These are phyloP conservation scores for Candida glaebosa DNA, from an alignment of 805 yeast species.

Conservation along the genomic window DNA sequence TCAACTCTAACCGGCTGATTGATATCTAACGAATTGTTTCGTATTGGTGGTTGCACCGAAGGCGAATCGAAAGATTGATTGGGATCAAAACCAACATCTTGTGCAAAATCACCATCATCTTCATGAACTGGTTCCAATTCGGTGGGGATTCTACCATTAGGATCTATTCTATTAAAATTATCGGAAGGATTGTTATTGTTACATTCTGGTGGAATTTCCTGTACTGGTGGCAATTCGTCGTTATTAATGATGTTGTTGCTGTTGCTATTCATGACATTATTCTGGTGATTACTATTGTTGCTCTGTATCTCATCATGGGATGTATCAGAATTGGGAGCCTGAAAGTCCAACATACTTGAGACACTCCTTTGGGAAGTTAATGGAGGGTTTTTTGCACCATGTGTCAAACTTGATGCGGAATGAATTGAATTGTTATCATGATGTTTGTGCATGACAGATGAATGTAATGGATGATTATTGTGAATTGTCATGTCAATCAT, in stretches of 20 bases:
- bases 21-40: slow-evolving; percentile 1
- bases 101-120: background rate
- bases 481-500: slow-evolving; percentile 35
- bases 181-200: background rate
- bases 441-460: background rate
- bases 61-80: background rate
- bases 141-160: slow-evolving; percentile 1
- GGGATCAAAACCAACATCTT: background rate
- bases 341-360: background rate
- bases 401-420: slow-evolving; percentile 14
- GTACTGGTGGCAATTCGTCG: slow-evolving; percentile 1
- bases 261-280: too few relatives aligned
- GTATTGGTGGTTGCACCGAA: background rate
- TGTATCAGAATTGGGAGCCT: background rate
- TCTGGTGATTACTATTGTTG: background rate
- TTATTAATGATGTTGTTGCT: background rate
- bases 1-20: background rate
- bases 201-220: background rate
- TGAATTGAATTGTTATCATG: slow-evolving; percentile 8
- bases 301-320: slow-evolving; percentile 2
- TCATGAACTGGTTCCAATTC: slow-evolving; percentile 2
- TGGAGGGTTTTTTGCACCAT: background rate
- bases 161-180: background rate
- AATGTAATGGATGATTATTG: background rate
- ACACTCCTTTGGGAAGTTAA: background rate